Conservation (phyloP, 805 yeast species). For the Millerozyma miso region DNA sequence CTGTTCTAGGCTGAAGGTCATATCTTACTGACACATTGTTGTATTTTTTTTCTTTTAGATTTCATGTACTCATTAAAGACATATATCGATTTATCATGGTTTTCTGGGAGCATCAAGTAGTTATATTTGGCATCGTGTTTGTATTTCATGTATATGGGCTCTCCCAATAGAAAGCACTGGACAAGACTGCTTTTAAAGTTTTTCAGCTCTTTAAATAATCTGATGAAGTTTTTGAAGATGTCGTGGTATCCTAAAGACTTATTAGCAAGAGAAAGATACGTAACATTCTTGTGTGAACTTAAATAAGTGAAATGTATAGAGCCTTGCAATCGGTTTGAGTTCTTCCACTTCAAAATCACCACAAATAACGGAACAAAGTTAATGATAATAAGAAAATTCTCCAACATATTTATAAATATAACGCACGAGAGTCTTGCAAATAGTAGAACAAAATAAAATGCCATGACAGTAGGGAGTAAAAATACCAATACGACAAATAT, state of each 20-base stretch:
- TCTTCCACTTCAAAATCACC: conserved; percentile 71
- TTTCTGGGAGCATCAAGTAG: conserved; percentile 34
- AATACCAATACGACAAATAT: conserved; percentile 76
- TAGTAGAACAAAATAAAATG: conserved; percentile 77
- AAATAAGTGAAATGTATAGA: conserved; percentile 38
- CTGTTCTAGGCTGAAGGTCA: too few species aligned
- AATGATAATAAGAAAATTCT: conserved; percentile 56
- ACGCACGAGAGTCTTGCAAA: conserved; percentile 51
- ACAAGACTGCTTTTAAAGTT: conserved; percentile 22
- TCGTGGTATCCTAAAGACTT: conserved; percentile 34
- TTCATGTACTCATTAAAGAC: conserved; percentile 12
- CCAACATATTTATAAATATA: conserved; percentile 46
- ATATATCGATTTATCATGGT: conserved; percentile 21
- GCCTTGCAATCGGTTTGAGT: conserved; percentile 60
- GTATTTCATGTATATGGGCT: conserved; percentile 19
- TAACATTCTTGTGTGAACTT: conserved; percentile 10
- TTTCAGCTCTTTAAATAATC: conserved; percentile 25
- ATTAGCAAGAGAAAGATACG: conserved; percentile 29
- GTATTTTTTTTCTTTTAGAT: too few species aligned
- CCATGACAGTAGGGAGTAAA: conserved; percentile 80
- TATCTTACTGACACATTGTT: too few species aligned
- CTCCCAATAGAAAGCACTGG: conserved; percentile 24
- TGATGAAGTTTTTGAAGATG: conserved; percentile 29
- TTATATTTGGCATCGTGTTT: conserved; percentile 23
- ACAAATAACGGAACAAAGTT: conserved; percentile 90